These are phyloP conservation scores for Curvularia spicifera DNA, from an alignment of 2,329 filamentous ascomycete species.

Conservation along the genomic window DNA sequence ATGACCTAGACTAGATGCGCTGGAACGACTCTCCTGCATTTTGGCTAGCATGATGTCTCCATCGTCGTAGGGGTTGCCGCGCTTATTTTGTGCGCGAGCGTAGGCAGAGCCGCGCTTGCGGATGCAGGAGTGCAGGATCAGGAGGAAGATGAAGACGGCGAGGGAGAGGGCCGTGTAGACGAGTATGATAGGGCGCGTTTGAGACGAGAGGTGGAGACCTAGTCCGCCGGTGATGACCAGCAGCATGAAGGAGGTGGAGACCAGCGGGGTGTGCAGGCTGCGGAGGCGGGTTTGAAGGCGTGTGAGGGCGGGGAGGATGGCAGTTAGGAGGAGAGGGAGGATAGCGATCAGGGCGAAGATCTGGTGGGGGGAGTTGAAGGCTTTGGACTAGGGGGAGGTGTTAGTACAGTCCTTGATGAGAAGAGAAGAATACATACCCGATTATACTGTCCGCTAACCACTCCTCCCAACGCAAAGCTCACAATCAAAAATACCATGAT, in stretches of 20 bases:
- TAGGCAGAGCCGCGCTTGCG: constrained; percentile 36
- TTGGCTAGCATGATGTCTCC: constrained; percentile 26
- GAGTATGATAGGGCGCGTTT: constrained; percentile 33
- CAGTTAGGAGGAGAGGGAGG: constrained; percentile 36
- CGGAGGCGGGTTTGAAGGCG: constrained; percentile 48
- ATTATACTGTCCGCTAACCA: constrained; percentile 50
- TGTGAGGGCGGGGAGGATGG: constrained; percentile 34
- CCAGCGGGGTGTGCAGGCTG: constrained; percentile 47
- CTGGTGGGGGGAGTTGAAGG: constrained; percentile 56
- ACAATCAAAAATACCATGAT: constrained; percentile 48
- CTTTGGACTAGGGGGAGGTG: constrained; percentile 43
- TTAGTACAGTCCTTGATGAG: not conserved
- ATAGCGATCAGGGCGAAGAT: constrained; percentile 59
- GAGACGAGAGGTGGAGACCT: constrained; percentile 38
- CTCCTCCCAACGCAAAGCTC: constrained; percentile 52
- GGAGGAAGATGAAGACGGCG: constrained; percentile 30
- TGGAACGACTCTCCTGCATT: constrained; percentile 18
- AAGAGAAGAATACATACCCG: constrained; percentile 39
- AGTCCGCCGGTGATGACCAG: constrained; percentile 45
- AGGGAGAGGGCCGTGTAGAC: constrained; percentile 39
- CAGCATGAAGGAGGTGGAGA: constrained; percentile 50
- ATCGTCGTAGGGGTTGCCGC: constrained; percentile 20
- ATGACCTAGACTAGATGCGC: constrained; percentile 18
- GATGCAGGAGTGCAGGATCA: constrained; percentile 33
- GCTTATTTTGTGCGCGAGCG: constrained; percentile 23